Base-by-base conservation (phyloP, 1,284 basidiomycete species). In the Microbotryomycetes sp. region DNA sequence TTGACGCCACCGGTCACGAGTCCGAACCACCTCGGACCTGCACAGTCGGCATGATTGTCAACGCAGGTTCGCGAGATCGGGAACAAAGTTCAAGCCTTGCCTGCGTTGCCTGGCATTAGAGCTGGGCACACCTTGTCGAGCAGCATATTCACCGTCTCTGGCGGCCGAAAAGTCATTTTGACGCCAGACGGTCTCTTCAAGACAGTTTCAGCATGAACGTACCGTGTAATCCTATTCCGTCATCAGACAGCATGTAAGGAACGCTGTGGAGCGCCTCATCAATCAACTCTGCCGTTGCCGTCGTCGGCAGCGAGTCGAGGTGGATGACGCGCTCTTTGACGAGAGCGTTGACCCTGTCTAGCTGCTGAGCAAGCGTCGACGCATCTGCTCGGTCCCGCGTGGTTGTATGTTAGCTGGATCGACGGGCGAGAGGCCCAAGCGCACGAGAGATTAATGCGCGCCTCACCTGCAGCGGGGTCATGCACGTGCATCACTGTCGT, bases 1-100 rank as follows among this genome's bases (percentile, higher is more conserved):
- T 58, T 62, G 3, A 69, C 64, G 9, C 66, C 66, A 4, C 65
- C 68, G 0, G 30, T 57, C 4, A 81, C 77, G 60, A 81, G 79
- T 0, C 79, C 79, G 67, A 77, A 81, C 66, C 79, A 81, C 26
- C 78, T 71, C 3, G 74, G 75, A 3, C 70, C 67, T 18, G 30
- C 26, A n/a, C 56, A 61, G 23, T 52, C 53, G 2, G 18, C 31
- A 47, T 21, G 24, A 50, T 57, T 15, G 18, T 41, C 35, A 18
- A 41, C 35, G 35, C 9, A 18, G 35, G 9, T 41, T 18, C 35
- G 9, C 18, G 35, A 11, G 11, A 21, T 28, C 13, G 30, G 18
- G 9, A 3, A 11, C 1, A 51, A 9, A 52, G n/a, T n/a, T n/a
- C n/a, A n/a, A n/a, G n/a, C n/a, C 15, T 27, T 67, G 0, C 77